Evolutionary conservation across 148 eudicot species (phyloP).

Genomic region (Arctostaphylos glauca): DNA sequence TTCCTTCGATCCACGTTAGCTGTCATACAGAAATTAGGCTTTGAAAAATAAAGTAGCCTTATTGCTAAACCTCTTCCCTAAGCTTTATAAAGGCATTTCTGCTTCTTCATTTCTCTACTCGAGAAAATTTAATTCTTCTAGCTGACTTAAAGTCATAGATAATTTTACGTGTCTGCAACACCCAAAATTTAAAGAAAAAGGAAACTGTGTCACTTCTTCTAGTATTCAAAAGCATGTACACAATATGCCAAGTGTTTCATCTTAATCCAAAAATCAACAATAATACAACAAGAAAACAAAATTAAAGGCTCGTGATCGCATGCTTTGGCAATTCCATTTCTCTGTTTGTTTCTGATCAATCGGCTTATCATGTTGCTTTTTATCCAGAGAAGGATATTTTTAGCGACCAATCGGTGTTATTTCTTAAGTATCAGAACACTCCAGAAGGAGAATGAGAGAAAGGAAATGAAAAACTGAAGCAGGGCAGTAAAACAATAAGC

Average conservation of each 20-base stretch:
- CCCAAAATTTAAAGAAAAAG: neutral
- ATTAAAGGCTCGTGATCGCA: neutral
- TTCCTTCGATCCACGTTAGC: neutral
- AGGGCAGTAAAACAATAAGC: neutral
- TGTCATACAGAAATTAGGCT: neutral
- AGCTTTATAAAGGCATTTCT: neutral
- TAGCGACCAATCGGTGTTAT: neutral
- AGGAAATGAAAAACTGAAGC: neutral
- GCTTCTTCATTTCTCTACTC: neutral
- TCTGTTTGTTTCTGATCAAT: neutral
- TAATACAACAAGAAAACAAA: neutral
- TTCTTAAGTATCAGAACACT: neutral
- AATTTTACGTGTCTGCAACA: neutral
- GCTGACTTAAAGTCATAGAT: neutral
- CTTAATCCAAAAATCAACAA: neutral
- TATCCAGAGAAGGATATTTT: neutral
- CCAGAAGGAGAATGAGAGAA: neutral
- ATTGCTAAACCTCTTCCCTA: neutral
- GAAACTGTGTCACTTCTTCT: neutral
- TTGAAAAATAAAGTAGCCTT: neutral
- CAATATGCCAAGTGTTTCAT: neutral
- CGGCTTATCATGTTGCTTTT: neutral
- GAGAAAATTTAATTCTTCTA: neutral
- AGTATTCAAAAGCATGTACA: neutral
- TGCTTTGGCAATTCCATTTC: neutral